A percentile compares a stretch with the other conserved stretches of the same genome.
phyloP scores from a whole-genome alignment of 2,329 filamentous ascomycete species.

The Gnomoniopsis sp. region DNA sequence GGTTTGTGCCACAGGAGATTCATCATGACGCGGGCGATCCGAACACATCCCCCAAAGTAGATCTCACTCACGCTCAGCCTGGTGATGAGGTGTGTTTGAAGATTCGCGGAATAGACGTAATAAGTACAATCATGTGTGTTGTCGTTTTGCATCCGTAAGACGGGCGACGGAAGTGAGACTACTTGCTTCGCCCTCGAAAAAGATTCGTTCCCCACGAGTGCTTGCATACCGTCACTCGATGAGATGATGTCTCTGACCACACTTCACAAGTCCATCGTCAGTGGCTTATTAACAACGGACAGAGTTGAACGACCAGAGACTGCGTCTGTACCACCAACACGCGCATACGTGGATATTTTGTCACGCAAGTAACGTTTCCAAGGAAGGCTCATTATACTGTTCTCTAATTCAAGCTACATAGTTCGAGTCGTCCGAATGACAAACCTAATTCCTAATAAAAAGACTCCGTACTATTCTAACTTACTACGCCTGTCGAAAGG shows the following conservation, averaged over 20 bases:
- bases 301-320: neutral
- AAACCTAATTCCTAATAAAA: neutral
- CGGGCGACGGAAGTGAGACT: neutral
- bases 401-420: neutral
- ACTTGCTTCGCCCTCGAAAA: neutral
- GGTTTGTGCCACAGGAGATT: neutral
- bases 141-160: neutral
- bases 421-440: neutral
- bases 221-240: neutral
- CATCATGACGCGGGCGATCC: neutral
- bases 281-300: neutral
- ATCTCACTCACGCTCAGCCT: neutral
- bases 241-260: neutral
- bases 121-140: neutral
- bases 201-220: neutral
- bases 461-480: neutral
- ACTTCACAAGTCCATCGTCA: neutral
- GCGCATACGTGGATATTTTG: neutral
- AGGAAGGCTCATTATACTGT: neutral
- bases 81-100: neutral
- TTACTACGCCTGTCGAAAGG: neutral
- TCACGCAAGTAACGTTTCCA: neutral
- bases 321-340: neutral
- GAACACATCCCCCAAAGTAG: neutral
- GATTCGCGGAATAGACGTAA: neutral